Base-by-base conservation (phyloP, 257 asterid species). In the Nicotiana otophora region DNA sequence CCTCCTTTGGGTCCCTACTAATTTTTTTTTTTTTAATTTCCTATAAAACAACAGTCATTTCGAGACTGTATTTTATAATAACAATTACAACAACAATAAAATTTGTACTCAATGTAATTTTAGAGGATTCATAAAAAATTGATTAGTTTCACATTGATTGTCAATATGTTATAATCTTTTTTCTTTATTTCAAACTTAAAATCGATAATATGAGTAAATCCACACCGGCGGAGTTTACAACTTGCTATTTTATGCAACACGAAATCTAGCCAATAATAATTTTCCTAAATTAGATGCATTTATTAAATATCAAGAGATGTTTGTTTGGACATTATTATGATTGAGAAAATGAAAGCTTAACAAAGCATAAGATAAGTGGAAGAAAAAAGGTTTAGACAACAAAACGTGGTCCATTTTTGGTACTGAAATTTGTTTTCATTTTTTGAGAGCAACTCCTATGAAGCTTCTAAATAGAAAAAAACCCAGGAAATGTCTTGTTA, bases 301-400 rank as follows among this genome's bases (percentile, higher is more conserved):
- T 26, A 48, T 42, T 42, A 72, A 74, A 26, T 74, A 48, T 26
- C 26, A 74, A 10, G 42, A 48, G 36, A 74, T 74, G 16, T 48
- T 63, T 84, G 81, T 70, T 81, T 55, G 46, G 60, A 63, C 58
- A 87, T 46, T 66, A 70, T 36, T 36, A 26, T 46, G 61, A 46
- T 23, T 85, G 83, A 81, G 78, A 57, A 70, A 42, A 77, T 54
- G 3, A 12, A 66, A 69, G 16, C 76, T 51, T 51, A 51, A 51
- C 80, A 15, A 74, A 74, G 42, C 26, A 48, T 74, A 26, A 14
- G 26, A 23, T 15, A 74, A 10, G 26, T 48, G 28, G 79, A 69
- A 20, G 69, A 78, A 46, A 23, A 20, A 61, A 31, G 48, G 74
- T 66, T 42, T 63, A 34, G 84, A 84, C 86, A 88, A 69, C 72